Evolutionary conservation across 805 yeast species (phyloP), one percentile per base, ranked within the genome.

Genomic region (Suhomyces sp.): DNA sequence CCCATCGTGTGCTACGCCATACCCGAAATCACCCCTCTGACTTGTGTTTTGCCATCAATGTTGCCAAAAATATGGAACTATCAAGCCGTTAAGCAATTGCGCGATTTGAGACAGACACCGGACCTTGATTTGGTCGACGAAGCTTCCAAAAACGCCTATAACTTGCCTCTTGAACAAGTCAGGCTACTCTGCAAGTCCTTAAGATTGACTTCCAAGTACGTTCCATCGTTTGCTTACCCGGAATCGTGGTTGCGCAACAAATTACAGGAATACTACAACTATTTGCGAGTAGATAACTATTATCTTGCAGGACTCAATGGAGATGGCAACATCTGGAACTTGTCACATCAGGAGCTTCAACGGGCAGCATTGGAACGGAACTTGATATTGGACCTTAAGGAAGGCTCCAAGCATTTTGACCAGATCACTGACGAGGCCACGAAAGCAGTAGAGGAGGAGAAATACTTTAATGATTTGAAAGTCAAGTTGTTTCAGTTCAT

Each of bases 1-100:
- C 85, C 86, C 0, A 19, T 81, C 1, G 56, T 84, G 5, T 82
- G 86, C 60, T 80, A 76, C 50, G 63, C 72, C 4, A 62, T 82
- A 48, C 88, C 88, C 0, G 80, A 79, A 55, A 60, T 84, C 4
- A 77, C 84, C 0, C 86, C 87, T 8, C 77, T 77, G 69, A 83
- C 86, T 9, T 84, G 87, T 63, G 70, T 80, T 8, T 69, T 82
- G 31, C 86, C 86, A 1, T 65, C 67, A 6, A 66, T 81, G 23
- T 58, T 73, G 36, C 76, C 79, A 41, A 71, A 65, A 51, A 65
- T 65, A 47, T 69, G 69, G 73, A 66, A 51, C 52, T 61, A 56
- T 1, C 55, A 57, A n/a, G 44, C 60, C 12, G 50, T 52, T 57
- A 22, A 33, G 54, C 48, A 53, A n/a, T 52, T 64, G 41, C 55